Evolutionary conservation across 176 grass and related monocot species (phyloP), one percentile per base, ranked within the genome.

Genomic region (Oryza officinalis): DNA sequence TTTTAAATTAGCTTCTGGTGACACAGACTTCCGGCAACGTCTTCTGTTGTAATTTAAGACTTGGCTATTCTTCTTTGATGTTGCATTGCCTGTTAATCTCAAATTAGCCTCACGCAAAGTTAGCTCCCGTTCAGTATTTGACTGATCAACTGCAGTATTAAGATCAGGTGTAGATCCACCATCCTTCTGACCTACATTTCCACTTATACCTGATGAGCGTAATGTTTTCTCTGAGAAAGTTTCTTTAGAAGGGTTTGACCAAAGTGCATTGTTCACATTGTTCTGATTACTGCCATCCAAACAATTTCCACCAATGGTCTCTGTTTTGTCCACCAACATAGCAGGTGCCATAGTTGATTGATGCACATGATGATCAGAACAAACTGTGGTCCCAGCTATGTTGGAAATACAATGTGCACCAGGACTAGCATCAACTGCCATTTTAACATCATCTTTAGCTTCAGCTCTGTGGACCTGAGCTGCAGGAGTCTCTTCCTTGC

Each of bases 21-120:
- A 88, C 74, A 78, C 54, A 67, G 87, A 85, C 63, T 91, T 92
- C 41, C 37, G 72, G 68, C 45, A 76, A 67, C 46, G 57, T 44
- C 33, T 94, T 85, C 82, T 93, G 10, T 79, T 83, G 78, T 91
- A 95, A 79, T 74, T 77, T 78, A 77, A 20, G 9, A 26, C 54
- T 22, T 64, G 83, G n/a, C 69, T 81, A 65, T 72, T 82, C 35
- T 72, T 82, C 35, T 41, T 69, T 44, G 69, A 40, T 33, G 80
- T 27, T 60, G 41, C 43, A 71, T 75, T 80, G 43, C 33, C 74
- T 76, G 28, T 38, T 80, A 63, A 32, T 72, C 72, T 45, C 79
- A 69, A 78, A 70, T 71, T 83, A 64, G 44, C 80, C 17, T 74
- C 52, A 70, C 64, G 10, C 11, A 27, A 63, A 30, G 65, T 52